Conservation (phyloP, 352 stramenopile genomes). For the Phytophthora sojae region DNA sequence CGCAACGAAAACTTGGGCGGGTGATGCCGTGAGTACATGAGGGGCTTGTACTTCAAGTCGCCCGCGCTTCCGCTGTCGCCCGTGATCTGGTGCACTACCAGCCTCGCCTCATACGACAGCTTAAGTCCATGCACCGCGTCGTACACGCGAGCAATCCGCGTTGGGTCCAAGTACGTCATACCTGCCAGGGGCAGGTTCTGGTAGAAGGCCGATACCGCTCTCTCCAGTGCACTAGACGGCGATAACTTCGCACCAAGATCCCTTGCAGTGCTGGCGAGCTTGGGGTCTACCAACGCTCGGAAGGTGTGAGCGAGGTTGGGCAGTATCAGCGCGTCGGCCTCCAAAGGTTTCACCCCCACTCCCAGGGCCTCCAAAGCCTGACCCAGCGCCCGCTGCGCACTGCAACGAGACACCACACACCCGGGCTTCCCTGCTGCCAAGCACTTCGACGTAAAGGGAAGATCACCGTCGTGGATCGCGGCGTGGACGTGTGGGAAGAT, state of each 20-base stretch:
- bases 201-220: conserved; percentile 67
- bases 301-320: conserved; percentile 55
- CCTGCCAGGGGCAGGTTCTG: conserved; percentile 61
- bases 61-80: conserved; percentile 32
- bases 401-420: conserved; percentile 58
- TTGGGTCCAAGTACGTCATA: conserved; percentile 79
- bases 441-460: conserved; percentile 59
- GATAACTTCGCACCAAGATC: conserved; percentile 51
- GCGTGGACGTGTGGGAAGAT: conserved; percentile 49
- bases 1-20: conserved; percentile 61
- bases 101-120: conserved; percentile 72
- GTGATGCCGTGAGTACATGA: conserved; percentile 69
- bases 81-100: conserved; percentile 61
- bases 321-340: conserved; percentile 50
- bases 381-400: conserved; percentile 58
- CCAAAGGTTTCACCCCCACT: conserved; percentile 39
- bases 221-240: conserved; percentile 46
- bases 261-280: conserved; percentile 41
- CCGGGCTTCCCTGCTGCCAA: conserved; percentile 53
- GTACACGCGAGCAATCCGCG: conserved; percentile 72
- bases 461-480: conserved; percentile 62
- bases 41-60: conserved; percentile 79
- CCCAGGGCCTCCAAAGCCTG: conserved; percentile 53
- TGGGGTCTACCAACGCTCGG: conserved; percentile 39
- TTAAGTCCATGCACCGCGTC: conserved; percentile 69